These are phyloP conservation scores for Basidioascus undulatus DNA, from an alignment of 768 basidiomycete species.

Conservation along the genomic window DNA sequence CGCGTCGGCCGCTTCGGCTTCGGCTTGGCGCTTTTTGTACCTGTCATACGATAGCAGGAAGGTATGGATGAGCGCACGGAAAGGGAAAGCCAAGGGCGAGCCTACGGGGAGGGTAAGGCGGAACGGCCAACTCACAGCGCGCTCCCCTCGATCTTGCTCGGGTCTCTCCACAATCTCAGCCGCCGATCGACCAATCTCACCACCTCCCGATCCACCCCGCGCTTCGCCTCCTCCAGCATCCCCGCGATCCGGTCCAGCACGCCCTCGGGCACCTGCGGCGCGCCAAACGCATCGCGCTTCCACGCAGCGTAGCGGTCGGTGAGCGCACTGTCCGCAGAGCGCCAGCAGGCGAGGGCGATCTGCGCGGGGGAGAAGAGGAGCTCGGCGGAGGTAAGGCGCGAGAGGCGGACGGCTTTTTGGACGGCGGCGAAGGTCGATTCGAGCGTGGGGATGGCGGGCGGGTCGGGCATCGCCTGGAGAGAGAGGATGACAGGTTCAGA, in stretches of 20 bases:
- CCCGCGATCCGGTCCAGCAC: constrained; percentile 31
- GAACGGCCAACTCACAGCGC: constrained; percentile 16
- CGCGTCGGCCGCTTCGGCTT: constrained; percentile 15
- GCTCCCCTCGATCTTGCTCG: constrained; percentile 82
- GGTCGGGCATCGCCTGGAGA: neutral
- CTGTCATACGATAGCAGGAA: constrained; percentile 7
- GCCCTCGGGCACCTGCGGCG: neutral
- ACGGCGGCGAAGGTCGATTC: constrained; percentile 34
- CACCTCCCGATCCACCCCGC: constrained; percentile 48
- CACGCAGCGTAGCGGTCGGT: constrained; percentile 25
- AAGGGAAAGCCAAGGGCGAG: neutral
- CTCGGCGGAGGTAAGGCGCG: constrained; percentile 74
- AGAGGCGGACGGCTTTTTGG: constrained; percentile 39
- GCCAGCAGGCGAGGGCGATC: constrained; percentile 61
- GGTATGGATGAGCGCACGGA: neutral
- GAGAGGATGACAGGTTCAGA: too few relatives aligned
- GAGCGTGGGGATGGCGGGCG: neutral
- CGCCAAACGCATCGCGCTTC: neutral
- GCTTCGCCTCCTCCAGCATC: constrained; percentile 31
- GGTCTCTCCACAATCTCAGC: constrained; percentile 73
- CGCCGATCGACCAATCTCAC: constrained; percentile 77
- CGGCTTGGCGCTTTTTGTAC: constrained; percentile 17
- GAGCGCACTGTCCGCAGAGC: constrained; percentile 35
- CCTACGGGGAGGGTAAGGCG: neutral
- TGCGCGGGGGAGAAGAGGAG: constrained; percentile 81